Percentiles rank a stretch among this genome's conserved stretches.
These are phyloP conservation scores for Alnus glutinosa DNA, from an alignment of 306 rosid genomes.

Conservation along the genomic window DNA sequence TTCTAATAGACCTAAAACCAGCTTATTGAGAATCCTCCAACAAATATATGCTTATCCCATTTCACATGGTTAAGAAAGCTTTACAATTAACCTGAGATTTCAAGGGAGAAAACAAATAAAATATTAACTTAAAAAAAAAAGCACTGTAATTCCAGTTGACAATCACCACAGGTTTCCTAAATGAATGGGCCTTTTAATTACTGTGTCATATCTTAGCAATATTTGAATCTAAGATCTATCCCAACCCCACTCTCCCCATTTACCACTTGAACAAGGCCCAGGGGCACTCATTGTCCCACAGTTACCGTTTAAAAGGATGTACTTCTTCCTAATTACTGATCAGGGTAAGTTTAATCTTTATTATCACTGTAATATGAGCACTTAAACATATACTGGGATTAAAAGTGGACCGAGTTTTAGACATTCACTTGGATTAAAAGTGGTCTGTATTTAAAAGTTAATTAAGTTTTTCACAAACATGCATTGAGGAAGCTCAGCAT, in stretches of 20 bases:
- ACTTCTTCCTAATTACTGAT: background rate
- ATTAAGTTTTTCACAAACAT: background rate
- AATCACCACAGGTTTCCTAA: background rate
- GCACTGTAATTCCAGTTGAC: background rate
- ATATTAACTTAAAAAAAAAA: background rate
- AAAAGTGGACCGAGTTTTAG: background rate
- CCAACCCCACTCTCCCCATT: background rate
- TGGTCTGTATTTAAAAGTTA: too few relatives aligned
- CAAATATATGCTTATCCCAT: background rate
- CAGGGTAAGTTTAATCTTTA: too few relatives aligned
- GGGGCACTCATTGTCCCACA: background rate
- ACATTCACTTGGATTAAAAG: too few relatives aligned
- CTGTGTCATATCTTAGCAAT: background rate
- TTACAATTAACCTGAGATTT: background rate
- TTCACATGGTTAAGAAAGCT: background rate
- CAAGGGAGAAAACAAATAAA: background rate
- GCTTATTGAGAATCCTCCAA: background rate
- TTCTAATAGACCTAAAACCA: background rate
- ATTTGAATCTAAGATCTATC: background rate
- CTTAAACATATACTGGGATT: background rate
- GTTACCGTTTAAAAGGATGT: background rate
- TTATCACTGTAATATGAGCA: background rate
- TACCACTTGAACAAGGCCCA: background rate
- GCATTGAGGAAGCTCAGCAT: slow-evolving; percentile 2
- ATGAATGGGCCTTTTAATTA: background rate